Base-by-base conservation (phyloP, 345 rosid species). In the Citrus medica region DNA sequence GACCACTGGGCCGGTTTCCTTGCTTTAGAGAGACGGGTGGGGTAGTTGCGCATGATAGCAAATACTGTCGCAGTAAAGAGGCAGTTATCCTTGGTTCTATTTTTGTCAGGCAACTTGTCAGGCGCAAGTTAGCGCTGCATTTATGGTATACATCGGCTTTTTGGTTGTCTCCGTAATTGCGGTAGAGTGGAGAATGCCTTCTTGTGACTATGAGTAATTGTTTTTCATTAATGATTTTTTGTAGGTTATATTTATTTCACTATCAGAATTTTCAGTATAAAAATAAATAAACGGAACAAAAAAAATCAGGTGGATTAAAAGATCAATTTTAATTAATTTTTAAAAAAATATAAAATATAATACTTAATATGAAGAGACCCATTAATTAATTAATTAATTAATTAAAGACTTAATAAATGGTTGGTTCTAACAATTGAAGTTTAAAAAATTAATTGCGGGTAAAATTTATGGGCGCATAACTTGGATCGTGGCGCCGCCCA, bases 401-500 rank as follows among this genome's bases (percentile, higher is more conserved):
- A n/a, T 59, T 7, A 59, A 7, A 22, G 24, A n/a, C 27, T 21
- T 22, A 59, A n/a, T 9, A 33, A 5, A 16, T 24, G 12, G 22
- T 32, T 37, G 9, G 40, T 7, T 9, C 13, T 40, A 24, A n/a
- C 24, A 69, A n/a, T 69, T 75, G 21, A 35, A 27, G 71, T 64
- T 56, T 33, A 27, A 63, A 74, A 79, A 69, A 4, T 37, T 24
- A 67, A 21, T 6, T 60, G 60, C 14, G 69, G 79, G 73, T 55
- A 67, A 69, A 28, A 37, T 68, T 42, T 4, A 73, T 79, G 78
- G 86, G 83, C 88, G 76, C 90, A 84, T 70, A 46, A 82, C 69
- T 82, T 7, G 87, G 89, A 84, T 83, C 83, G 24, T 27, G 73
- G n/a, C 35, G 7, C 84, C 83, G 84, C 58, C 79, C 33, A 78